phyloP scores from a whole-genome alignment of 2,329 filamentous ascomycete species.

The Aspergillus proliferans region DNA sequence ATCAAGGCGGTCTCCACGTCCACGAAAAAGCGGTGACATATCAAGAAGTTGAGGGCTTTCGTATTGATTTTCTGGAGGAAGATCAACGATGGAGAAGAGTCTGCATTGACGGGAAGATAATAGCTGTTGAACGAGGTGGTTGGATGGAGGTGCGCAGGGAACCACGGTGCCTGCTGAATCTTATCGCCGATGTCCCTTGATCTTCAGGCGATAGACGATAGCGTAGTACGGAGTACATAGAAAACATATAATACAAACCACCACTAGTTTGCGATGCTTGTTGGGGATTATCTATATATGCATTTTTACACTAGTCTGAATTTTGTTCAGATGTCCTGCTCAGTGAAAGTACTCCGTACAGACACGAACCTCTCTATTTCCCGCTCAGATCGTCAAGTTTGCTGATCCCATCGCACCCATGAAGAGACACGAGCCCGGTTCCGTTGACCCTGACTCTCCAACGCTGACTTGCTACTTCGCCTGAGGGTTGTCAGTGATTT shows the following conservation, averaged over 20 bases:
- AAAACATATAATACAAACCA: background rate
- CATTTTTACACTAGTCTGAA: too few relatives aligned
- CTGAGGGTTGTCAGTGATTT: too few relatives aligned
- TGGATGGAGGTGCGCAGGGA: conserved; percentile 57
- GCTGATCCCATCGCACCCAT: too few relatives aligned
- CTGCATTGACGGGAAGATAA: conserved; percentile 87
- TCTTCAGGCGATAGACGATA: background rate
- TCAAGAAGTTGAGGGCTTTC: conserved; percentile 60
- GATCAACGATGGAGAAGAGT: conserved; percentile 67
- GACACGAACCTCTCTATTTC: too few relatives aligned
- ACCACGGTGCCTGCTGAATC: conserved; percentile 14
- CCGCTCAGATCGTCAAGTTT: too few relatives aligned
- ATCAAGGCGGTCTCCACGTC: conserved; percentile 53
- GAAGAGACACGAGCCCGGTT: too few relatives aligned
- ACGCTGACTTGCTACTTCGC: too few relatives aligned
- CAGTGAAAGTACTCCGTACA: too few relatives aligned
- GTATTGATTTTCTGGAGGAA: conserved; percentile 60
- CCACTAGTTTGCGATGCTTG: too few relatives aligned
- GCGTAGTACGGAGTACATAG: background rate
- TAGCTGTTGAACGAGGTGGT: conserved; percentile 64
- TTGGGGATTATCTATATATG: too few relatives aligned
- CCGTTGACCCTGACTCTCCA: too few relatives aligned
- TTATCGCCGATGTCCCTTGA: conserved; percentile 1
- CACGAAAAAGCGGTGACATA: conserved; percentile 59
- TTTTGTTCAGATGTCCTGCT: too few relatives aligned